Percentiles rank a stretch among this genome's conserved stretches.
These are phyloP conservation scores for Russula foetens DNA, from an alignment of 768 basidiomycete genomes.

Conservation along the genomic window DNA sequence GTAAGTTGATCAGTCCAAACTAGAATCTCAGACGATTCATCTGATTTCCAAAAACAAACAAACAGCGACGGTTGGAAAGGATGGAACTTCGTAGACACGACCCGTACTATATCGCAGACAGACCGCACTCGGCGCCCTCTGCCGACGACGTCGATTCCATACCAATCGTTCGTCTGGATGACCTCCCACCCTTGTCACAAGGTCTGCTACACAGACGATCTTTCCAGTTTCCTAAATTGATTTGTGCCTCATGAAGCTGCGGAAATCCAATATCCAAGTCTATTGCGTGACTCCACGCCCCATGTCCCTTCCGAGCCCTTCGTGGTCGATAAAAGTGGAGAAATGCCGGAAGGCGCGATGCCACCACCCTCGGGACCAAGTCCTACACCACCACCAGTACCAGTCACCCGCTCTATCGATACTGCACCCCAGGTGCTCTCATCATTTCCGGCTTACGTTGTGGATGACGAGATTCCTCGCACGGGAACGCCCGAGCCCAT, in stretches of 20 bases:
- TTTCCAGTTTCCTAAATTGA: background rate
- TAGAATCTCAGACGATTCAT: background rate
- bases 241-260: background rate
- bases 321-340: slow-evolving; percentile 16
- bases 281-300: slow-evolving; percentile 13
- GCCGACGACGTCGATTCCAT: slow-evolving; percentile 79
- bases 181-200: slow-evolving; percentile 43
- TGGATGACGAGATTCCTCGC: slow-evolving; percentile 39
- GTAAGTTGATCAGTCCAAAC: slow-evolving; percentile 35
- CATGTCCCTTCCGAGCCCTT: slow-evolving; percentile 7
- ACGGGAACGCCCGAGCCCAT: slow-evolving; percentile 61
- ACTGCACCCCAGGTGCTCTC: slow-evolving; percentile 22
- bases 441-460: slow-evolving; percentile 49
- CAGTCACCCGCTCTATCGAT: slow-evolving; percentile 19
- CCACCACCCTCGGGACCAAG: slow-evolving; percentile 17
- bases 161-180: slow-evolving; percentile 80
- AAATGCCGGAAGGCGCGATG: slow-evolving; percentile 18
- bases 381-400: slow-evolving; percentile 20
- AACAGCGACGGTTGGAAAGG: slow-evolving; percentile 67
- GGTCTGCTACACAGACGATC: slow-evolving; percentile 20
- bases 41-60: background rate
- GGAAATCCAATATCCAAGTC: slow-evolving; percentile 3
- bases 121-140: slow-evolving; percentile 33
- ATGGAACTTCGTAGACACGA: slow-evolving; percentile 74
- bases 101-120: slow-evolving; percentile 84